These are phyloP conservation scores for Limnanthes douglasii DNA, from an alignment of 345 rosid genomes.

Conservation along the genomic window DNA sequence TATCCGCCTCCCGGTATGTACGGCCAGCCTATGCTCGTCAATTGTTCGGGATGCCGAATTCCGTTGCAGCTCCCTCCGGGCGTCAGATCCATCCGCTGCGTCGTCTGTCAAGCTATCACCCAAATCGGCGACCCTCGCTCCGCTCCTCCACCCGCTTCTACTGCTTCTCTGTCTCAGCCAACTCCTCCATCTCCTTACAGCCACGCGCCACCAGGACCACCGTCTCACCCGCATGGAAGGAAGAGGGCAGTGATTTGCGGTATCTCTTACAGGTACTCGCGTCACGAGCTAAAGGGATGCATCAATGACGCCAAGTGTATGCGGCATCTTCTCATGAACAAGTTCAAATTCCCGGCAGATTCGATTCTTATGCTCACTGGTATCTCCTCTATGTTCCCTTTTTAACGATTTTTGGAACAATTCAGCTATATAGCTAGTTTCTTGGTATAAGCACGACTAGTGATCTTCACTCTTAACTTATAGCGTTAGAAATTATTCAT, in stretches of 20 bases:
- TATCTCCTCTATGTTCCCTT: slow-evolving; percentile 3
- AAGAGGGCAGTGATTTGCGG: slow-evolving; percentile 82
- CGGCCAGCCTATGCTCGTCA: slow-evolving; percentile 38
- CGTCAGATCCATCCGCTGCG: slow-evolving; percentile 72
- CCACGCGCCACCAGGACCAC: slow-evolving; percentile 41
- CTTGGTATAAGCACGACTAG: too few species aligned
- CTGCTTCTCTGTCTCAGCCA: slow-evolving; percentile 10
- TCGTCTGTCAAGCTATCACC: slow-evolving; percentile 56
- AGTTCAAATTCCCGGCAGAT: slow-evolving; percentile 48
- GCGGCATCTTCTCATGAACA: slow-evolving; percentile 67
- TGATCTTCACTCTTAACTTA: too few species aligned
- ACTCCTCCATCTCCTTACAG: slow-evolving; percentile 22
- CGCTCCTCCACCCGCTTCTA: slow-evolving; percentile 22
- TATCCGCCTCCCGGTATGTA: slow-evolving; percentile 20
- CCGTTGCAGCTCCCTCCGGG: slow-evolving; percentile 72
- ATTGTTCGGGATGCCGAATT: slow-evolving; percentile 65
- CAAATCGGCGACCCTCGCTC: slow-evolving; percentile 56
- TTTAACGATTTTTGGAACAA: too few species aligned
- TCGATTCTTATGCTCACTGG: slow-evolving; percentile 88
- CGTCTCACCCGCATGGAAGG: slow-evolving; percentile 48
- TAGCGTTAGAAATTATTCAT: too few species aligned
- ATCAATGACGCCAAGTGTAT: slow-evolving; percentile 88
- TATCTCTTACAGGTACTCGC: slow-evolving; percentile 57
- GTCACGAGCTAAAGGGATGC: slow-evolving; percentile 86
- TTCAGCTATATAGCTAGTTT: too few species aligned